Conservation (phyloP, 2,329 filamentous ascomycete genomes). For the Trichoderma asperellum region DNA sequence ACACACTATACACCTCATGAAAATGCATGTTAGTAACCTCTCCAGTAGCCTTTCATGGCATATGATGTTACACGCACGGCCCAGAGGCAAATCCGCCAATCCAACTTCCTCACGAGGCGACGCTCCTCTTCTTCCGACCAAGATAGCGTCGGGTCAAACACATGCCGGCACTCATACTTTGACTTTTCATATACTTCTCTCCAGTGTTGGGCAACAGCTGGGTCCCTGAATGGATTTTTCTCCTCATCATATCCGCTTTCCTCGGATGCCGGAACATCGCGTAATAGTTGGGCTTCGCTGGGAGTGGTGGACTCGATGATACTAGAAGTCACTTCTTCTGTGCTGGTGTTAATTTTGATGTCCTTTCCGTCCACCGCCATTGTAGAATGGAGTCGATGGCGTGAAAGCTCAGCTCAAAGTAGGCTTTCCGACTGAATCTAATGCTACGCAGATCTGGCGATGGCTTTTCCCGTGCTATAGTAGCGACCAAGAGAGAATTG, state of each 20-base stretch:
- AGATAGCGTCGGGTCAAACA: slow-evolving; percentile 6
- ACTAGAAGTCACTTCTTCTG: neutral
- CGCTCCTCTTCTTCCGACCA: slow-evolving; percentile 19
- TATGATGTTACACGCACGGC: neutral
- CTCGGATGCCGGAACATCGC: neutral
- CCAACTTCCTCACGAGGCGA: slow-evolving; percentile 10
- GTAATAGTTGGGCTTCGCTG: neutral
- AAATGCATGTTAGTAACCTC: neutral
- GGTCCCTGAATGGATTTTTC: slow-evolving; percentile 18
- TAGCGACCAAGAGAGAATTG: neutral
- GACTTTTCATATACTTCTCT: slow-evolving; percentile 19
- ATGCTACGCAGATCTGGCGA: neutral
- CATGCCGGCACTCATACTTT: slow-evolving; percentile 18
- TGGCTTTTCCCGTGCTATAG: neutral
- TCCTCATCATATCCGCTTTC: neutral
- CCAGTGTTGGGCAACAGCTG: slow-evolving; percentile 7
- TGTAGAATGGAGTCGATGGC: neutral
- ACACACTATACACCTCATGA: neutral
- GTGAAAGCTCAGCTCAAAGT: neutral
- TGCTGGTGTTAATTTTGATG: neutral
- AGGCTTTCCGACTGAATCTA: neutral
- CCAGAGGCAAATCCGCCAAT: slow-evolving; percentile 13
- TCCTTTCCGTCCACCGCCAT: slow-evolving; percentile 7
- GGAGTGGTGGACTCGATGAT: neutral
- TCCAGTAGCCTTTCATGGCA: neutral